These are phyloP conservation scores for Macrophomina tecta DNA, from an alignment of 2,329 filamentous ascomycete genomes.

Conservation along the genomic window DNA sequence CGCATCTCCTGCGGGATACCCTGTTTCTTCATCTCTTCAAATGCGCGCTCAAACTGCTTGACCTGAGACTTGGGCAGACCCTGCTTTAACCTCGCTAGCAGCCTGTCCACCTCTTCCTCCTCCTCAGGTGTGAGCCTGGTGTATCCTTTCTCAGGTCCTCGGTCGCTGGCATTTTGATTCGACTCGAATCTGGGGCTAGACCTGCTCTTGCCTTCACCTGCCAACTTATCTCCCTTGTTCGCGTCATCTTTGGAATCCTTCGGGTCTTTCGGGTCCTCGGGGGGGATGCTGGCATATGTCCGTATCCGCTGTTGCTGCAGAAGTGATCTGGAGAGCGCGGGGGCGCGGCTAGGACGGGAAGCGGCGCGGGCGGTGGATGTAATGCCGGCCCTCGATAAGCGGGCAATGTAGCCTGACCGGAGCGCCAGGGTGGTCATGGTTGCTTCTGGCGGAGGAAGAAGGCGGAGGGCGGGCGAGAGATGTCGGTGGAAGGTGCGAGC, in stretches of 20 bases:
- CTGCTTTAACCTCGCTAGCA: slow-evolving; percentile 63
- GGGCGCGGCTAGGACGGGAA: slow-evolving; percentile 41
- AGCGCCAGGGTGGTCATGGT: slow-evolving; percentile 72
- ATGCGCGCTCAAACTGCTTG: slow-evolving; percentile 63
- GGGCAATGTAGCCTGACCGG: slow-evolving; percentile 70
- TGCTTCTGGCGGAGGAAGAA: slow-evolving; percentile 36
- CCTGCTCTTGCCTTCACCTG: slow-evolving; percentile 44
- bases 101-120: slow-evolving; percentile 62
- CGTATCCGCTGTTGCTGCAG: slow-evolving; percentile 52
- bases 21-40: slow-evolving; percentile 68
- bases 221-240: slow-evolving; percentile 38
- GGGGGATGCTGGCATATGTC: slow-evolving; percentile 49
- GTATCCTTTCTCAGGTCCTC: slow-evolving; percentile 37
- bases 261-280: slow-evolving; percentile 36
- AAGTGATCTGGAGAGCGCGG: slow-evolving; percentile 49
- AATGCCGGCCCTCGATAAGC: slow-evolving; percentile 62
- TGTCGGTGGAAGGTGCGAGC: slow-evolving; percentile 11
- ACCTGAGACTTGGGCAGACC: slow-evolving; percentile 68
- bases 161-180: slow-evolving; percentile 40
- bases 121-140: slow-evolving; percentile 61
- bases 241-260: slow-evolving; percentile 30
- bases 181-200: slow-evolving; percentile 33
- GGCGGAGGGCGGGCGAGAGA: slow-evolving; percentile 24
- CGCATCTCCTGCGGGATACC: slow-evolving; percentile 71
- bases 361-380: slow-evolving; percentile 51